phyloP scores from a whole-genome alignment of 345 rosid species.

The Corchorus capsularis region DNA sequence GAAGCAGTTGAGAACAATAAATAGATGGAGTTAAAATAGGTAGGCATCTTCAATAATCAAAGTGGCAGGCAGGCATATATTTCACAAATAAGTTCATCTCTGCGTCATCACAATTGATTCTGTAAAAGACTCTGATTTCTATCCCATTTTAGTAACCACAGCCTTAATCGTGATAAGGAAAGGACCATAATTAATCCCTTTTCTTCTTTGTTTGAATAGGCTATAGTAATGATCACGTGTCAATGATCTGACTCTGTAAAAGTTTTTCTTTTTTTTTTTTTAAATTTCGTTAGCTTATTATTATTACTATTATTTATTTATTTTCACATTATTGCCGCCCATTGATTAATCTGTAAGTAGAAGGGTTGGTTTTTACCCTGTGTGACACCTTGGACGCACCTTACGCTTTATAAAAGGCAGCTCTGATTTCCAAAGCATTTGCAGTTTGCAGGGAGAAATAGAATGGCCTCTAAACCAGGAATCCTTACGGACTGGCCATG shows the following conservation, averaged over 20 bases:
- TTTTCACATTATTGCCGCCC: too few relatives aligned
- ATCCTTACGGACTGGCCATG: constrained; percentile 67
- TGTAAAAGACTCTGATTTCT: background rate
- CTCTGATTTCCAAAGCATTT: background rate
- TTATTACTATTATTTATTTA: too few relatives aligned
- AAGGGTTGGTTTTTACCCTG: background rate
- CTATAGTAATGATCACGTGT: background rate
- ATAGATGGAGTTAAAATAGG: background rate
- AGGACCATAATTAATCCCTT: background rate
- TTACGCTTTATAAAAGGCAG: too few relatives aligned
- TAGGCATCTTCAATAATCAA: background rate
- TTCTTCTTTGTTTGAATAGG: too few relatives aligned
- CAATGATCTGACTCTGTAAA: background rate
- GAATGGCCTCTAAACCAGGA: constrained; percentile 60
- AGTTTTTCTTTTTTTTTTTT: too few relatives aligned
- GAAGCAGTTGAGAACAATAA: constrained; percentile 11
- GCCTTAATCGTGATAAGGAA: background rate
- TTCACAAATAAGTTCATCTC: background rate
- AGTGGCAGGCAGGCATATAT: background rate
- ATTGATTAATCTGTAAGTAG: background rate
- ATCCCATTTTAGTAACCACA: background rate
- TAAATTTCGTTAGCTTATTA: too few relatives aligned
- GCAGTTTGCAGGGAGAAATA: background rate
- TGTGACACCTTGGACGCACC: background rate
- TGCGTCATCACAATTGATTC: background rate